Evolutionary conservation across 331 rosid species (phyloP), one percentile per base, ranked within the genome.

Genomic region (Quercus lobata): DNA sequence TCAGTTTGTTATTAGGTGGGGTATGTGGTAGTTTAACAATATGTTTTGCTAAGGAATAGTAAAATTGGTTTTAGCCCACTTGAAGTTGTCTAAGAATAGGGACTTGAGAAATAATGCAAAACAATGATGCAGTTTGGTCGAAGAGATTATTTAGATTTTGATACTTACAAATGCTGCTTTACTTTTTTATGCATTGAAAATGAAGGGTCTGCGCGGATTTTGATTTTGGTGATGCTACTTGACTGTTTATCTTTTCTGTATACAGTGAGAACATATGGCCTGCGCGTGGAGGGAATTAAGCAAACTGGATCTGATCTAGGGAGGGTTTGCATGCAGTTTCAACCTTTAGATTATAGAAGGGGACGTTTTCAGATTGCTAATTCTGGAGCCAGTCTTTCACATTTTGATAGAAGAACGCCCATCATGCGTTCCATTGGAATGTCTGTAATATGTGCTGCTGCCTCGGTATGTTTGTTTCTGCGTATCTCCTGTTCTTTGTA

Each of bases 381-480:
- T 11, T 82, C 78, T 19, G 72, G 54, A 49, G 54, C 17, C 54
- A 14, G 54, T 49, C 54, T 53, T 52, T 56, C 61, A n/a, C 57
- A 70, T 52, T 19, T 41, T 9, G 68, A 74, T 82, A 55, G 57
- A 68, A 79, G 78, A 73, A 76, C 44, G 75, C 55, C 56, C 7
- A 19, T 35, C 21, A 25, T 46, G 34, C 69, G 5, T 53, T 77
- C 87, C 5, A 32, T 32, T 80, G 83, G 54, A 83, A 78, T 52
- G 80, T 78, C 86, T 60, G 15, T 91, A 44, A 80, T 71, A 56
- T 80, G 91, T 69, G 76, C 82, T 57, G 82, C 90, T 62, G 89
- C 92, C 60, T 87, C 55, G 90, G 97, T 91, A 80, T 86, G 90
- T 68, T 80, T 52, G 69, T 49, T 80, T 74, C 71, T 66, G 25